Conservation (phyloP, 768 basidiomycete genomes). For the Boletus insuetus region DNA sequence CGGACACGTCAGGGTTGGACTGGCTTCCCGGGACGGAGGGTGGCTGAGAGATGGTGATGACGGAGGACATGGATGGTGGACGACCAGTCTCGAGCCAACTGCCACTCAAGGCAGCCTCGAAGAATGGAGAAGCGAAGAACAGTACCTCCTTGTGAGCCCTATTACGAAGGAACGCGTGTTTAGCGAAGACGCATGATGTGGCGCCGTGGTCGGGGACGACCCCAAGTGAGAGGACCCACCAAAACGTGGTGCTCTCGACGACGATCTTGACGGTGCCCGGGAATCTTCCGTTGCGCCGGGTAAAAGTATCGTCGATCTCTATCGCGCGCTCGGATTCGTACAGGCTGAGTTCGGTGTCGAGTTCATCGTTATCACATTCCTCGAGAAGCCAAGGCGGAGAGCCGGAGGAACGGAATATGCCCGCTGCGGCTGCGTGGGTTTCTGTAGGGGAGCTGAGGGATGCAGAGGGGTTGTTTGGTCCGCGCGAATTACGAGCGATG, state of each 20-base stretch:
- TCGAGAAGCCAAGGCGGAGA: conserved; percentile 81
- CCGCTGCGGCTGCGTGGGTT: conserved; percentile 83
- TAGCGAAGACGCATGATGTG: no score
- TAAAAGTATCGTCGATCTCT: conserved; percentile 80
- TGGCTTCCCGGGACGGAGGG: conserved; percentile 55
- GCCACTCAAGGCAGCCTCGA: conserved; percentile 86
- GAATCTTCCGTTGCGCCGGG: conserved; percentile 52
- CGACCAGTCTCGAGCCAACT: conserved; percentile 90
- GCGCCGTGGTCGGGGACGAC: no score
- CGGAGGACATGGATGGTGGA: conserved; percentile 74
- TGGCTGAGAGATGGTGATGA: conserved; percentile 82
- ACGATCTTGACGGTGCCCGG: conserved; percentile 91
- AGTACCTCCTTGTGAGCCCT: conserved; percentile 93
- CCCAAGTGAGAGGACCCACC: conserved; percentile 53
- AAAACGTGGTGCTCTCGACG: conserved; percentile 87
- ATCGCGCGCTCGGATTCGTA: conserved; percentile 69
- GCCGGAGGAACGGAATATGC: conserved; percentile 78
- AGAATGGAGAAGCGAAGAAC: conserved; percentile 93
- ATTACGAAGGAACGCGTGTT: not conserved
- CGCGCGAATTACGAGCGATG: conserved; percentile 82
- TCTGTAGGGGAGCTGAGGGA: conserved; percentile 83
- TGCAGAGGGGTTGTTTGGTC: conserved; percentile 72
- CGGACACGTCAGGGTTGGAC: conserved; percentile 38
- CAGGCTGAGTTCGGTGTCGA: conserved; percentile 64
- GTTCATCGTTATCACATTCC: conserved; percentile 68